Base-by-base conservation (phyloP, 164 flowering plant species). In the Akebia trifoliata region DNA sequence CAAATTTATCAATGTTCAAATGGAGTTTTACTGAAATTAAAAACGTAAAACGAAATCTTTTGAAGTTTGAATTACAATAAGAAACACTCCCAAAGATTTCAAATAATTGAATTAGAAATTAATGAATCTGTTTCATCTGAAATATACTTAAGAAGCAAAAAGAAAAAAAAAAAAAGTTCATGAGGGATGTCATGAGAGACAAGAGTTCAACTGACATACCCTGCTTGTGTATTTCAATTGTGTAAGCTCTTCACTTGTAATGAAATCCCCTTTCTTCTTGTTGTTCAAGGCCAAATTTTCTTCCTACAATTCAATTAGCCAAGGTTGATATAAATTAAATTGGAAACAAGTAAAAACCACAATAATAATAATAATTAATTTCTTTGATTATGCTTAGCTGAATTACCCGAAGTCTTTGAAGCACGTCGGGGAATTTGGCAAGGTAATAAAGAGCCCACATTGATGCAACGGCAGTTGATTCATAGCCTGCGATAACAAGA, bases 361-460 rank as follows among this genome's bases (percentile, higher is more conserved):
- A n/a, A n/a, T n/a, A n/a, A n/a, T n/a, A n/a, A n/a, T n/a, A n/a
- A n/a, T n/a, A n/a, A n/a, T n/a, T n/a, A n/a, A n/a, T n/a, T n/a
- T n/a, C n/a, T n/a, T n/a, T n/a, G 4, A 43, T n/a, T 43, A n/a
- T 1, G 20, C 20, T 3, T 43, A n/a, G 6, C 17, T 40, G 30
- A 14, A 30, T 40, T 70, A 76, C 86, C 68, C 73, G 64, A 30
- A 83, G 71, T 24, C 56, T 76, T 39, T 57, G 31, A 24, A 83
- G 79, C 42, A 78, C 83, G 37, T 72, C 17, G 0, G 81, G 85
- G 54, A 12, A 75, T 60, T 77, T 81, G 51, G 82, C 77, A 28
- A 83, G 79, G 63, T 63, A 77, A 59, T 81, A 79, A 2, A 78
- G 48, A 43, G 75, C 77, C 85, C 82, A 81, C 74, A 64, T 77